A percentile compares a stretch with the other conserved stretches of the same genome.
These are phyloP conservation scores for Microsporum audouinii DNA, from an alignment of 2,329 filamentous ascomycete genomes.

Conservation along the genomic window DNA sequence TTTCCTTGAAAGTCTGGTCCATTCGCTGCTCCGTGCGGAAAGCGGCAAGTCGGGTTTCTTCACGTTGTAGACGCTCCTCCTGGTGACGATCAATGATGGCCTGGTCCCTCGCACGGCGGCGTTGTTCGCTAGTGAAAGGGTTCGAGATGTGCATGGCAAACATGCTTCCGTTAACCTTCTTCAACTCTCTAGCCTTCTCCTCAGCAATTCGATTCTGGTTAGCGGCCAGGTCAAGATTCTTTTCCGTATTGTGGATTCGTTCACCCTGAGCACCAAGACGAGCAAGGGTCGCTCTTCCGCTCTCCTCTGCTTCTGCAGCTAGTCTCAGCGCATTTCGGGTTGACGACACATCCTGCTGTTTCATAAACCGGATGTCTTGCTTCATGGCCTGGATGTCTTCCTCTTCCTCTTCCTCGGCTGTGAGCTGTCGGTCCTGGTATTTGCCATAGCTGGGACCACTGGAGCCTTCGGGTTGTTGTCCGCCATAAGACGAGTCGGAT, in stretches of 20 bases:
- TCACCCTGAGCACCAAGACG: constrained; percentile 69
- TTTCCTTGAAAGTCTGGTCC: constrained; percentile 55
- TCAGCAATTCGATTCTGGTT: constrained; percentile 65
- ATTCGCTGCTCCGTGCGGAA: constrained; percentile 45
- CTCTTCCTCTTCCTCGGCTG: constrained; percentile 67
- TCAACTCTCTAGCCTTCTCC: constrained; percentile 70
- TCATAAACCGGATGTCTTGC: constrained; percentile 61
- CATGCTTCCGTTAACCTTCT: constrained; percentile 80
- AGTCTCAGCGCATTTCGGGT: constrained; percentile 58
- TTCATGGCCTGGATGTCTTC: constrained; percentile 62
- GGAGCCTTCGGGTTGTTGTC: constrained; percentile 10
- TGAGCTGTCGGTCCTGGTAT: constrained; percentile 55
- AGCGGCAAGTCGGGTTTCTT: constrained; percentile 45
- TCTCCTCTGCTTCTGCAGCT: constrained; percentile 58
- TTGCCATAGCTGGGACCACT: constrained; percentile 9
- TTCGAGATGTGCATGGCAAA: constrained; percentile 72
- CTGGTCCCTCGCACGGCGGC: constrained; percentile 54
- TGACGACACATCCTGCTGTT: constrained; percentile 63
- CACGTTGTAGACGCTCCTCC: constrained; percentile 44
- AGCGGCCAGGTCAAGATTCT: constrained; percentile 67
- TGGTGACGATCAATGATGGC: constrained; percentile 56
- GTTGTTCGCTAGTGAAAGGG: constrained; percentile 61
- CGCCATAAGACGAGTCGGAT: constrained; percentile 19
- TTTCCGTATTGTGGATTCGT: constrained; percentile 68
- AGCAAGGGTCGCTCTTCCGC: constrained; percentile 58